Evolutionary conservation across 208 protist genomes (phyloP).

Genomic region (Endotrypanum monterogeii): DNA sequence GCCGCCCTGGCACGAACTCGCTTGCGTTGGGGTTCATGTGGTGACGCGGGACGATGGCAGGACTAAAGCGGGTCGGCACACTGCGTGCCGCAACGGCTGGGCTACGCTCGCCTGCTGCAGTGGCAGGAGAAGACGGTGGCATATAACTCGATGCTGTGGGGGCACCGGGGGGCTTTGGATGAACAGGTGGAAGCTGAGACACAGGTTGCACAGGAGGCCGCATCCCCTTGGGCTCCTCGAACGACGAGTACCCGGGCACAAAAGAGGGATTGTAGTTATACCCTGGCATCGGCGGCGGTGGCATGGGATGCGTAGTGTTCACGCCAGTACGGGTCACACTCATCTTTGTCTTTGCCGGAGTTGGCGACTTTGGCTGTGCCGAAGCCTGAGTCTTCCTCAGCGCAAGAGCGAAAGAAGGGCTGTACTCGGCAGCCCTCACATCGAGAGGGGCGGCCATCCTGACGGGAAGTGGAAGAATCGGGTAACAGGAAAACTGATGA

Average conservation of each 20-base stretch:
- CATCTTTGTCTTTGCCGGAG: conserved; percentile 34
- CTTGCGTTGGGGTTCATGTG: conserved; percentile 78
- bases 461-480: neutral
- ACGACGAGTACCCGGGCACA: neutral
- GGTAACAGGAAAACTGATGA: neutral
- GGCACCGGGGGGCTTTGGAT: conserved; percentile 5
- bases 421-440: conserved; percentile 14
- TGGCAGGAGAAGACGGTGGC: conserved; percentile 21
- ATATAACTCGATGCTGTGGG: conserved; percentile 2
- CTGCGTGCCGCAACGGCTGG: conserved; percentile 37
- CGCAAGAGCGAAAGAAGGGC: conserved; percentile 10
- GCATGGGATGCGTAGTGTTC: conserved; percentile 38
- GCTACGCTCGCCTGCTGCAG: conserved; percentile 22
- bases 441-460: conserved; percentile 16
- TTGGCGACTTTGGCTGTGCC: neutral
- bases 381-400: conserved; percentile 11
- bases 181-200: conserved; percentile 7
- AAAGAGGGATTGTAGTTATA: neutral
- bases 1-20: conserved; percentile 61
- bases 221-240: neutral
- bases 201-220: neutral
- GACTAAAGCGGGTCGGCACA: conserved; percentile 74
- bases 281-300: neutral
- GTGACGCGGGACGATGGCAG: conserved; percentile 38
- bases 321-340: conserved; percentile 46